These are phyloP conservation scores for Marasmius sp. DNA, from an alignment of 1,284 basidiomycete genomes.

Conservation along the genomic window DNA sequence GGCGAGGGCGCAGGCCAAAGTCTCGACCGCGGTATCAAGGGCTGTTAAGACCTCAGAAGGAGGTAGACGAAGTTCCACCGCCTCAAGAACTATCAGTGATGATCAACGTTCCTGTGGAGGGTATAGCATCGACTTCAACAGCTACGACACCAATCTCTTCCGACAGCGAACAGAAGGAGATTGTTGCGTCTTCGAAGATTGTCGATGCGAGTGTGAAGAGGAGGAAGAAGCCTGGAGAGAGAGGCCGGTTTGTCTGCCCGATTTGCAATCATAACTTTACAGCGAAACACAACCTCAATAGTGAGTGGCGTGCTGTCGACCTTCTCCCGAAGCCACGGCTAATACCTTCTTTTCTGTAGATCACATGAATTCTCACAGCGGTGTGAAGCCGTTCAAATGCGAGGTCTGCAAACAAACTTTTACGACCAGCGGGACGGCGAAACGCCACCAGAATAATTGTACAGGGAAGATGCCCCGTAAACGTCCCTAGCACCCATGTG, in stretches of 20 bases:
- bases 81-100: not conserved
- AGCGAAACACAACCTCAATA: conserved; percentile 1
- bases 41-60: not conserved
- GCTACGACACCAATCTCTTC: not conserved
- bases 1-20: not conserved
- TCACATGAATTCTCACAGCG: conserved; percentile 1
- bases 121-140: not conserved
- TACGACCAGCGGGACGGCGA: conserved; percentile 3
- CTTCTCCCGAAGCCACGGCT: too few species aligned
- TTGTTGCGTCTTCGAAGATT: not conserved
- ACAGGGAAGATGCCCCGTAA: not conserved
- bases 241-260: not conserved
- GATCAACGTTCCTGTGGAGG: conserved; percentile 1
- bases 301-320: not conserved
- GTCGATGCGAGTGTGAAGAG: conserved; percentile 1
- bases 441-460: conserved; percentile 4
- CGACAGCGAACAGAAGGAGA: not conserved
- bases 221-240: conserved; percentile 1
- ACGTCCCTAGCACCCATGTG: not conserved
- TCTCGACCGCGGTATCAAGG: not conserved
- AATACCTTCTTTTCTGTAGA: not conserved
- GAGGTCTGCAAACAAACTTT: not conserved
- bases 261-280: not conserved
- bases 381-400: not conserved
- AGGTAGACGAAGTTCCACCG: not conserved